These are phyloP conservation scores for Cryphonectria nitschkei DNA, from an alignment of 2,329 filamentous ascomycete species.

Conservation along the genomic window DNA sequence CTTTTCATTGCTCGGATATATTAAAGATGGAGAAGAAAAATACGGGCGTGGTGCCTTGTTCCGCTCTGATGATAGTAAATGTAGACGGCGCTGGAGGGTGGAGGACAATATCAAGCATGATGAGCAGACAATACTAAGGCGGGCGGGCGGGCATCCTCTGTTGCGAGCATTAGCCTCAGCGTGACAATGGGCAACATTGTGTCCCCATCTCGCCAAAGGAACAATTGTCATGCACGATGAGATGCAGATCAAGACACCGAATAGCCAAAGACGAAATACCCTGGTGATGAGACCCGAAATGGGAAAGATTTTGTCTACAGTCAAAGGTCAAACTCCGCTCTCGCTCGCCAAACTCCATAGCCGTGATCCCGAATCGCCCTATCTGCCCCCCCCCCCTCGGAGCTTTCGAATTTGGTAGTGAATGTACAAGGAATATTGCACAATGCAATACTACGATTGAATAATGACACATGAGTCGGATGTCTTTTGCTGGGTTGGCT, in stretches of 20 bases:
- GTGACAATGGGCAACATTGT: constrained; percentile 10
- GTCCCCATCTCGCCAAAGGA: background rate
- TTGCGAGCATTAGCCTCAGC: background rate
- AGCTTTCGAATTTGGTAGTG: background rate
- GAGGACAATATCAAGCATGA: background rate
- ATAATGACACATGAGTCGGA: background rate
- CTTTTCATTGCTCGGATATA: background rate
- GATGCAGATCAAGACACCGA: background rate
- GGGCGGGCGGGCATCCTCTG: background rate
- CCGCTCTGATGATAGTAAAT: background rate
- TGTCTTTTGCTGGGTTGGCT: background rate
- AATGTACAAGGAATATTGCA: constrained; percentile 6
- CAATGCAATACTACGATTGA: background rate
- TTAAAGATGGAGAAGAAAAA: too few species aligned
- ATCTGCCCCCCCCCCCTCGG: too few species aligned
- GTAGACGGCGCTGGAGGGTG: background rate
- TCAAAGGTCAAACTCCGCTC: background rate
- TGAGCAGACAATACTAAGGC: constrained; percentile 23
- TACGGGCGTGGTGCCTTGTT: background rate
- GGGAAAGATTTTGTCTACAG: background rate
- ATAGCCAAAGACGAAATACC: background rate
- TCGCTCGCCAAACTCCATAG: constrained; percentile 19
- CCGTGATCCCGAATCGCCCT: constrained; percentile 9
- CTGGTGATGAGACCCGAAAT: background rate
- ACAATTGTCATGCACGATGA: background rate